Evolutionary conservation across 345 rosid genomes (phyloP).

Genomic region (Stellera chamaejasme): DNA sequence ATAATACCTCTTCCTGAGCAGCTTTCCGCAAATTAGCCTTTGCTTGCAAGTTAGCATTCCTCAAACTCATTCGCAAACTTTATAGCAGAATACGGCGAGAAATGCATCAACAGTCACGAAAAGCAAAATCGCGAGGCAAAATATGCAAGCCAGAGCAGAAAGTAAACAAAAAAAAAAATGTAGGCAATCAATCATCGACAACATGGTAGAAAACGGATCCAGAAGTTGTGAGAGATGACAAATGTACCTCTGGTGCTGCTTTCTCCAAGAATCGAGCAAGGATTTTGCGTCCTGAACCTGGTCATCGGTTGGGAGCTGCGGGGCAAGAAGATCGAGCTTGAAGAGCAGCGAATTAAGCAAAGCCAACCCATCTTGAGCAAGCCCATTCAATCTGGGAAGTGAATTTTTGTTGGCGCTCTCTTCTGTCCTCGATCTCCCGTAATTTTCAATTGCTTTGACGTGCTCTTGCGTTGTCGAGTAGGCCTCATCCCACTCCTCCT

Average conservation of each 20-base stretch:
- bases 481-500: conserved; percentile 83
- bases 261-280: conserved; percentile 67
- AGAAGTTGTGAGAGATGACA: not conserved
- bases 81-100: conserved; percentile 10
- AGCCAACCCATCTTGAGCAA: conserved; percentile 71
- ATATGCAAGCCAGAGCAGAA: not conserved
- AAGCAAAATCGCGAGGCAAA: not conserved
- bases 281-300: conserved; percentile 47
- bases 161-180: not conserved
- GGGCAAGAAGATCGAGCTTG: conserved; percentile 77
- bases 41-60: conserved; percentile 92
- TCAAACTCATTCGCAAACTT: conserved; percentile 59
- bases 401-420: conserved; percentile 43
- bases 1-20: conserved; percentile 69
- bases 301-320: conserved; percentile 63
- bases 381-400: conserved; percentile 61
- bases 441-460: conserved; percentile 51
- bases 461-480: conserved; percentile 40
- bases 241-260: conserved; percentile 42
- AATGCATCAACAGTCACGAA: not conserved
- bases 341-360: conserved; percentile 67
- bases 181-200: no score
- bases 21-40: conserved; percentile 78
- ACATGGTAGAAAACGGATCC: no score
- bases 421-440: conserved; percentile 45